Conservation (phyloP, 257 asterid species). For the Gardenia jasminoides region DNA sequence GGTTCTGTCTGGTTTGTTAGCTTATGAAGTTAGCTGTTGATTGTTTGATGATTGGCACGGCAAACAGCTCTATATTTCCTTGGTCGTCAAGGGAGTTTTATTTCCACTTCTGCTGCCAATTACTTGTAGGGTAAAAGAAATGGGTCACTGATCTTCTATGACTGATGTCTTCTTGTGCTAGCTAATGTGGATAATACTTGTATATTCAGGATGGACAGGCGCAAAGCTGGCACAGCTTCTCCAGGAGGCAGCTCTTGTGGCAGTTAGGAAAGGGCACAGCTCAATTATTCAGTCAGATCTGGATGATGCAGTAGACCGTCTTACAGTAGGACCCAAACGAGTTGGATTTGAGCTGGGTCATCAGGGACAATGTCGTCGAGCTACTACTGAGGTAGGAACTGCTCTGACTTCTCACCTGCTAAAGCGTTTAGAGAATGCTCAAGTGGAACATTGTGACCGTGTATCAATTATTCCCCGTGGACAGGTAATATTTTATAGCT, state of each 20-base stretch:
- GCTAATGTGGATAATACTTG: neutral
- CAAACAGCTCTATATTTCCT: conserved; percentile 1
- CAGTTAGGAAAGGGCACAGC: conserved; percentile 82
- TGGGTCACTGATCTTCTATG: neutral
- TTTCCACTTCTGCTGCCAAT: neutral
- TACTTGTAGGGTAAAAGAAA: neutral
- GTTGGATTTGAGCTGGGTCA: conserved; percentile 74
- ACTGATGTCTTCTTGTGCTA: neutral
- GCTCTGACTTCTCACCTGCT: conserved; percentile 88
- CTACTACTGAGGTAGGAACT: conserved; percentile 79
- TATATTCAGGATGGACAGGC: conserved; percentile 86
- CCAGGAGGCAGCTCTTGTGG: conserved; percentile 99
- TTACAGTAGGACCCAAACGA: conserved; percentile 93
- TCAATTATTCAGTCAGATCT: conserved; percentile 75
- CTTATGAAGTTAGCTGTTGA: neutral
- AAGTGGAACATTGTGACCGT: conserved; percentile 84
- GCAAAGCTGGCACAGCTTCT: conserved; percentile 97
- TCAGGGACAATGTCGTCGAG: conserved; percentile 94
- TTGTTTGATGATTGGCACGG: neutral
- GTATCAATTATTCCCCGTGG: conserved; percentile 95
- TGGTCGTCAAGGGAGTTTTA: neutral
- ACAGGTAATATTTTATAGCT: conserved; percentile 46
- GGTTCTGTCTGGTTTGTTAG: neutral
- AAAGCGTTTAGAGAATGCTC: conserved; percentile 74
- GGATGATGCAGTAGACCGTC: conserved; percentile 97